Evolutionary conservation across 2,329 filamentous ascomycete genomes (phyloP).

Genomic region (Cercospora zeina): DNA sequence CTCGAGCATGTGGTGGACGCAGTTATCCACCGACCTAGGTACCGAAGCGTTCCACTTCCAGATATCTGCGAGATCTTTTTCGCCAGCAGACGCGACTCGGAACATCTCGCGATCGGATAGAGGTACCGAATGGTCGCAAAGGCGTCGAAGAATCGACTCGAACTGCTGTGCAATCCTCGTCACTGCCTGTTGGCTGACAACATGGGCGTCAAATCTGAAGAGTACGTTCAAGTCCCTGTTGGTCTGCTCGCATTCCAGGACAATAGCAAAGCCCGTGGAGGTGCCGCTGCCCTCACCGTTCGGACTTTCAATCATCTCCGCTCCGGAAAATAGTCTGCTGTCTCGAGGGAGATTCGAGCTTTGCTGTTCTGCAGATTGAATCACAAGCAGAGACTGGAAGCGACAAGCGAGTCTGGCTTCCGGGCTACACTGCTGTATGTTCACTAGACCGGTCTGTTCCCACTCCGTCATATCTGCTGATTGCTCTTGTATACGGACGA

Average conservation of each 20-base stretch:
- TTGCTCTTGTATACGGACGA: conserved; percentile 8
- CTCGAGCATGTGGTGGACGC: conserved; percentile 12
- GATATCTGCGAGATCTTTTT: conserved; percentile 11
- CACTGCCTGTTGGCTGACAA: too few relatives aligned
- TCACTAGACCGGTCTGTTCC: conserved; percentile 43
- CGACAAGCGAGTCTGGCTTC: conserved; percentile 58
- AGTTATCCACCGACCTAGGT: background rate
- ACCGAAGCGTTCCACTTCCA: conserved; percentile 7
- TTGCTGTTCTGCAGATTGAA: too few relatives aligned
- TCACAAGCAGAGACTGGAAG: conserved; percentile 18
- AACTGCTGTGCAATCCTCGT: background rate
- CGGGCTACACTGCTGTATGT: conserved; percentile 47
- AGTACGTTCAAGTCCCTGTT: background rate
- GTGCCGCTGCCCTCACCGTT: background rate
- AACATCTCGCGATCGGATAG: too few relatives aligned
- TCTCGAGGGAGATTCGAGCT: too few relatives aligned
- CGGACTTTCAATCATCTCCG: too few relatives aligned
- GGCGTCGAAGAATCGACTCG: background rate
- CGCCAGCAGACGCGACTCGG: background rate
- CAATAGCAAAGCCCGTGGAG: conserved; percentile 9
- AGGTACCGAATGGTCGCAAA: too few relatives aligned
- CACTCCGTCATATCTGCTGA: background rate
- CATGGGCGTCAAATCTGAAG: conserved; percentile 10
- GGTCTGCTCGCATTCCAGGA: conserved; percentile 11
- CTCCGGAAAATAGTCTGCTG: too few relatives aligned